Conservation (phyloP, 768 basidiomycete species). For the Thelephora ganbajun region DNA sequence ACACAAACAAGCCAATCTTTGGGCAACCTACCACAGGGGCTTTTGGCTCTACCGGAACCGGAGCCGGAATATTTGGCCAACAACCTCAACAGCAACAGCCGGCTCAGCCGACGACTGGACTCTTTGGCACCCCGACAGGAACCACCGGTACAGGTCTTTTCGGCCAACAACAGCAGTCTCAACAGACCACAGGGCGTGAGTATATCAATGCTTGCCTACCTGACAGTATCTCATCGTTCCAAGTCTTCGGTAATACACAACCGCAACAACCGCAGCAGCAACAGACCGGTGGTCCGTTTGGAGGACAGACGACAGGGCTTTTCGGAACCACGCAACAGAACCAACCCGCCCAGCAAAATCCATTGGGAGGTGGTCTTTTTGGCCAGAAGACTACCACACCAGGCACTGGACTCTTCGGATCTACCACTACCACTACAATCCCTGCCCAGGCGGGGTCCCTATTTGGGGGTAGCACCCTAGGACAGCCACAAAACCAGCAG, state of each 20-base stretch:
- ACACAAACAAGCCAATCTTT: not conserved
- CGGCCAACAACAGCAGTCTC: constrained; percentile 18
- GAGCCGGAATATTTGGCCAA: constrained; percentile 13
- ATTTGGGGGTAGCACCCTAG: constrained; percentile 19
- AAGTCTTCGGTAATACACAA: constrained; percentile 37
- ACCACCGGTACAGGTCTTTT: constrained; percentile 19
- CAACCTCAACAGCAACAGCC: constrained; percentile 11
- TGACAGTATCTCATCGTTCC: not conserved
- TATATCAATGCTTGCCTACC: not conserved
- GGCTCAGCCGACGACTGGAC: constrained; percentile 14
- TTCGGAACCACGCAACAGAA: constrained; percentile 23
- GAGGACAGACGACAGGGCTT: constrained; percentile 14
- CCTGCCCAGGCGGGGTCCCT: constrained; percentile 16
- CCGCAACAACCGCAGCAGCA: constrained; percentile 13
- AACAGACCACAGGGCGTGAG: constrained; percentile 19
- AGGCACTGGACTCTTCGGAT: not conserved
- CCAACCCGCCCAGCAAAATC: constrained; percentile 23
- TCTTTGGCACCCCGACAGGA: constrained; percentile 24
- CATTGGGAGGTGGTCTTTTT: constrained; percentile 10
- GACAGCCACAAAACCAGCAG: constrained; percentile 21
- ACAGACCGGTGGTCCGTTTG: constrained; percentile 14
- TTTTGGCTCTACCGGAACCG: constrained; percentile 12
- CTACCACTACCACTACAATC: constrained; percentile 25
- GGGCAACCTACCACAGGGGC: constrained; percentile 8
- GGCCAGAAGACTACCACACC: constrained; percentile 8